Base-by-base conservation (phyloP, 768 basidiomycete genomes). In the Chiua virens region DNA sequence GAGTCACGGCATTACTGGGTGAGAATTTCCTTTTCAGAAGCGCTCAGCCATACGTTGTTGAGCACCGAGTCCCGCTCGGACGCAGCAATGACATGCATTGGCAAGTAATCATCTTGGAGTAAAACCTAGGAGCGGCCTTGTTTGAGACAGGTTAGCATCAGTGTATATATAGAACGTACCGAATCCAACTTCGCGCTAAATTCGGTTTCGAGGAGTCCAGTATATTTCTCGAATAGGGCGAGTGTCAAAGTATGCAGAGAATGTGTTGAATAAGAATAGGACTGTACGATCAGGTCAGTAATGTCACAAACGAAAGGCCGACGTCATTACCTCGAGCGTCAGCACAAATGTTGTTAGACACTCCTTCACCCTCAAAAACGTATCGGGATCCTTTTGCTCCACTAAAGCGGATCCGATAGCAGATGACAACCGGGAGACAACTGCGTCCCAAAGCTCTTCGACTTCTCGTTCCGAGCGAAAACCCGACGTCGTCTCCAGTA, bases 381-480 rank as follows among this genome's bases (percentile, higher is more conserved):
- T 77, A 45, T 94, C 92, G 0, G 89, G 85, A 58, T 95, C 89
- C 38, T 75, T 82, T 65, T 93, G 91, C 10, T 74, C 79, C 46
- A 76, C 77, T 45, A 98, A 73, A 2, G 88, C 82, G n/a, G 75
- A 72, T 30, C 88, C 83, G 18, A 98, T 84, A 1, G 84, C 84
- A 23, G 79, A 78, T 3, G 87, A 83, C 11, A 98, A 76, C 23
- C 88, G 81, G 13, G 76, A 68, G 46, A 94, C 81, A 49, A 98
- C 81, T 13, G 83, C 83, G 55, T 96, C 91, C 96, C 96, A 98
- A 10, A 99, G 80, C 50, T 95, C 93, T 57, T 98, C 94, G 3
- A 98, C 87, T 57, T 98, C 93, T 40, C 85, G 79, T 57, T 87
- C 80, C 15, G 89, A 91, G n/a, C 97, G 83, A 73, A 99, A 99